phyloP scores from a whole-genome alignment of 1,284 basidiomycete genomes.

The Ustilago tritici region DNA sequence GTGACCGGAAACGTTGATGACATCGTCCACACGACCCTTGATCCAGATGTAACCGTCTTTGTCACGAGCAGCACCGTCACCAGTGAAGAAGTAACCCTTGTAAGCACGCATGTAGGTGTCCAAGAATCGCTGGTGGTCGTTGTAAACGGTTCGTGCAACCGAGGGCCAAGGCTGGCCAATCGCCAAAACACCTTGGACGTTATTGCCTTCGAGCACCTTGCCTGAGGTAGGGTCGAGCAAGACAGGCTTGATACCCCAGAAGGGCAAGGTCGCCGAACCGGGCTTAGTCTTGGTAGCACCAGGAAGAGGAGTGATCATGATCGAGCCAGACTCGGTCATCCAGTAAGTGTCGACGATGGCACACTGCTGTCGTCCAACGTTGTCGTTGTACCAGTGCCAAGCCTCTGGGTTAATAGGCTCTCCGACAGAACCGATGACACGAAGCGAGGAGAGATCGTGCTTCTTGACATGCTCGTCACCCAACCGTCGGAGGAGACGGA shows the following conservation, averaged over 20 bases:
- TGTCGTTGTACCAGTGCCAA: constrained; percentile 98
- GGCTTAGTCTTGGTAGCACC: constrained; percentile 96
- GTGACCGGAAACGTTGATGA: constrained; percentile 82
- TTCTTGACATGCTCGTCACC: constrained; percentile 87
- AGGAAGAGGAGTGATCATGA: constrained; percentile 93
- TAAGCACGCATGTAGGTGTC: constrained; percentile 89
- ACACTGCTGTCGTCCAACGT: constrained; percentile 88
- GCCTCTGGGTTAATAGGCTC: constrained; percentile 99
- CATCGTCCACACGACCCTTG: constrained; percentile 94
- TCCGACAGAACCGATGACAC: constrained; percentile 91
- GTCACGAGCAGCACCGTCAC: constrained; percentile 94
- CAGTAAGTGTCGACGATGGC: constrained; percentile 84
- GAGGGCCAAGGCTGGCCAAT: constrained; percentile 93
- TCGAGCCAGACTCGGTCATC: constrained; percentile 97
- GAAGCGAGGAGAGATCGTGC: constrained; percentile 84
- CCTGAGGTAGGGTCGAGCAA: constrained; percentile 88
- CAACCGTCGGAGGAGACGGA: constrained; percentile 88
- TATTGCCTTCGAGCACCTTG: constrained; percentile 81
- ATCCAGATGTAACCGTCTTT: constrained; percentile 91
- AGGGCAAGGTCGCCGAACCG: constrained; percentile 94
- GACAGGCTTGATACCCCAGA: constrained; percentile 92
- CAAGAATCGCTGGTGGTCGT: constrained; percentile 89
- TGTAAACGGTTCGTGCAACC: constrained; percentile 92
- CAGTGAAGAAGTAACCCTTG: constrained; percentile 87
- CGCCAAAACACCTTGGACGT: constrained; percentile 90